These are phyloP conservation scores for Fagus sylvatica DNA, from an alignment of 306 rosid species.

Conservation along the genomic window DNA sequence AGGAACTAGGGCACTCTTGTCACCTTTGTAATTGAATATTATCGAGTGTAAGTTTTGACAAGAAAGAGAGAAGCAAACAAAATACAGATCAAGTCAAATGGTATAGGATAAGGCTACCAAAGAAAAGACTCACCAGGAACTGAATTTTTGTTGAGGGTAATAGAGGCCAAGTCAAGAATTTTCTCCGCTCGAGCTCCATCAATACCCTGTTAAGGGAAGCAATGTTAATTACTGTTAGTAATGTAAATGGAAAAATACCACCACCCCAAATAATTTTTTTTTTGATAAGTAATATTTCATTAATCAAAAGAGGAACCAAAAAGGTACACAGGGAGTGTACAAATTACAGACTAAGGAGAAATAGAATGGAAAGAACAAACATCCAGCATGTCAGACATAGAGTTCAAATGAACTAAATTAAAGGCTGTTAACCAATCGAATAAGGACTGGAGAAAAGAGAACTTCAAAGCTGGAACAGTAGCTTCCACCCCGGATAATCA, in stretches of 20 bases:
- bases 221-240: slow-evolving; percentile 25
- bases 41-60: slow-evolving; percentile 9
- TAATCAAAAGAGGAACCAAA: too few relatives aligned
- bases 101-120: background rate
- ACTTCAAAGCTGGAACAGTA: too few relatives aligned
- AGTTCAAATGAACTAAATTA: too few relatives aligned
- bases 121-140: slow-evolving; percentile 67
- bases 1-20: slow-evolving; percentile 82
- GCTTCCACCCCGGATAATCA: background rate
- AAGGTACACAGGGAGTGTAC: too few relatives aligned
- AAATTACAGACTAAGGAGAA: too few relatives aligned
- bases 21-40: slow-evolving; percentile 50
- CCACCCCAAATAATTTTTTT: background rate
- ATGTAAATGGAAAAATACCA: background rate
- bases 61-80: slow-evolving; percentile 8
- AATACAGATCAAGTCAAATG: background rate
- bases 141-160: slow-evolving; percentile 92
- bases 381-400: too few relatives aligned
- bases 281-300: too few relatives aligned
- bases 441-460: too few relatives aligned
- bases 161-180: slow-evolving; percentile 90
- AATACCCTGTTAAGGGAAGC: slow-evolving; percentile 51
- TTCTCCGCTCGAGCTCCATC: slow-evolving; percentile 97
- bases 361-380: too few relatives aligned
- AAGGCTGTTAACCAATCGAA: too few relatives aligned